These are phyloP conservation scores for Globisporangium iwayamae DNA, from an alignment of 352 stramenopile genomes.

Conservation along the genomic window DNA sequence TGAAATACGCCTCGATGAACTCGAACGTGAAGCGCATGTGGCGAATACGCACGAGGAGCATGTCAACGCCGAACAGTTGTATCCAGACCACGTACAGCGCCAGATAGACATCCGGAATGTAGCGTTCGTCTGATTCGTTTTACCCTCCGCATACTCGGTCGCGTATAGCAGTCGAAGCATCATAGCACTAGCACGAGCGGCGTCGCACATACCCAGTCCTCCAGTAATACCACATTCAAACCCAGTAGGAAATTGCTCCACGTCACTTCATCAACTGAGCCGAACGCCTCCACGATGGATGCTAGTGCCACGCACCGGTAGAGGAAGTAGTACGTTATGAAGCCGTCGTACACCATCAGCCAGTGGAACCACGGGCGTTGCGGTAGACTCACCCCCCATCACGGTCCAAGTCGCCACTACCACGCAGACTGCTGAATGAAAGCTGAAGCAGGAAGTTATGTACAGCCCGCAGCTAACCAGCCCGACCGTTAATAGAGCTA, in stretches of 20 bases:
- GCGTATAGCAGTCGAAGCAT: constrained; percentile 16
- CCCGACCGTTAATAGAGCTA: no score
- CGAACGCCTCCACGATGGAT: constrained; percentile 29
- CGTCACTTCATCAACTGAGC: constrained; percentile 19
- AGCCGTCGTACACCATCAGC: no score
- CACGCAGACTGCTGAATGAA: no score
- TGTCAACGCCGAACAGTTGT: constrained; percentile 29
- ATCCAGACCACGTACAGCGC: constrained; percentile 24
- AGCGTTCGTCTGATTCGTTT: not conserved
- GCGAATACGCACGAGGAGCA: constrained; percentile 32
- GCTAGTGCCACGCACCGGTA: no score
- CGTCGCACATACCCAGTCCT: constrained; percentile 35
- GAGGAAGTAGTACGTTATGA: no score
- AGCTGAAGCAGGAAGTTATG: no score
- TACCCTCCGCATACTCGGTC: not conserved
- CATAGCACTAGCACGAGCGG: constrained; percentile 27
- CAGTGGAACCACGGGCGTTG: no score
- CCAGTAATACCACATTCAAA: constrained; percentile 30
- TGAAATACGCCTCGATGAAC: constrained; percentile 17
- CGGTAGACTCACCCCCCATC: no score
- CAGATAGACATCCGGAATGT: constrained; percentile 27
- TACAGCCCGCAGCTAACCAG: no score
- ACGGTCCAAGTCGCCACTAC: no score
- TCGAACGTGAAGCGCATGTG: constrained; percentile 40
- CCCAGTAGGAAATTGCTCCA: constrained; percentile 15